Evolutionary conservation across 352 stramenopile genomes (phyloP), one percentile per base, ranked within the genome.

Genomic region (Aphanomyces cochlioides): DNA sequence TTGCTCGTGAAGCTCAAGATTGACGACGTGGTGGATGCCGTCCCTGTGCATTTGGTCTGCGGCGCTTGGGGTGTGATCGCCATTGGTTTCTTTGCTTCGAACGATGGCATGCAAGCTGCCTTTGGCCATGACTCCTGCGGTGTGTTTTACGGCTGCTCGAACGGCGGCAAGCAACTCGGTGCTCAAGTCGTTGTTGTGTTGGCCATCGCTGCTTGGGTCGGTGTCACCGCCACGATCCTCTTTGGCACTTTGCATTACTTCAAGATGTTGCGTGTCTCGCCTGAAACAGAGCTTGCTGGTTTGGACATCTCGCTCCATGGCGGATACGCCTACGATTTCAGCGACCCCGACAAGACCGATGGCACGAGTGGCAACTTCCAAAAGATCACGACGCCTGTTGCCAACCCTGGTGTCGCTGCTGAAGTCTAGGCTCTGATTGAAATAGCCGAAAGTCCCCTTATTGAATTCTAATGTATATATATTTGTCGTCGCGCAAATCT

Each of bases 1-100:
- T 72, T 80, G 3, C 50, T 87, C 6, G 47, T 84, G 19, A 57
- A 57, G 15, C 66, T 76, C 53, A 60, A 71, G 56, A 90, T 95
- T 75, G 87, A 95, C 77, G 87, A 95, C 72, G 85, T 87, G 28
- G 87, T 95, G 39, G 84, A 93, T 77, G 87, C 89, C 63, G 76
- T 93, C 48, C 81, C 87, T 63, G 87, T 95, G 34, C 87, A 95
- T 69, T 80, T 89, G 58, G 80, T 74, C 41, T 90, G 82, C 72
- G 87, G 87, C 56, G 81, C 83, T 7, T 92, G 82, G 79, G 85
- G 87, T 68, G 74, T 77, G 28, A 69, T 95, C 66, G 79, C 84
- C n/a, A 72, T 79, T 56, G 87, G 83, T 56, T 69, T 93, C 41
- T 93, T 95, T 68, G 80, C 84, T 37, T 77, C 80, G 38, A 77